Conservation (phyloP, 176 grass and related monocot species). For the Avena insularis region DNA sequence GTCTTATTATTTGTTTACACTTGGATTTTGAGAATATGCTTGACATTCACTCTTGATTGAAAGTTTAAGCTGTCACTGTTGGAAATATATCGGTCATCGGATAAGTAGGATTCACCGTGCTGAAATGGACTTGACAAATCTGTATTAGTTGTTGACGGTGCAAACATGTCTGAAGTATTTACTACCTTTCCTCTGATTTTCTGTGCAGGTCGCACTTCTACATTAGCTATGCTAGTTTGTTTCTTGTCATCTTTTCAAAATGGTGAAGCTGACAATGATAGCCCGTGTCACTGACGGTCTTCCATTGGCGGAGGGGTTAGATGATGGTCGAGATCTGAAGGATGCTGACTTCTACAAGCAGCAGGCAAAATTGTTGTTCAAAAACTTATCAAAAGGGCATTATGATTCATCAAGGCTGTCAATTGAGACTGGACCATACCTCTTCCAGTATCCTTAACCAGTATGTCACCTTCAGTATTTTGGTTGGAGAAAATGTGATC, state of each 20-base stretch:
- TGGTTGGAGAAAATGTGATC: neutral
- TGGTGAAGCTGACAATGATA: constrained; percentile 98
- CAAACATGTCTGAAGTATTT: constrained; percentile 21
- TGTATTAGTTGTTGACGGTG: neutral
- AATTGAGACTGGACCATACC: constrained; percentile 84
- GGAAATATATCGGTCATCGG: neutral
- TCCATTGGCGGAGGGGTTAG: constrained; percentile 83
- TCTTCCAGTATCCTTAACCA: constrained; percentile 75
- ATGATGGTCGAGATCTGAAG: constrained; percentile 79
- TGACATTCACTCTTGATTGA: neutral
- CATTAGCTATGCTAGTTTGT: constrained; percentile 35
- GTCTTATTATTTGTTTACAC: neutral
- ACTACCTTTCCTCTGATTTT: constrained; percentile 11
- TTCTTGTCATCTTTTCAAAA: constrained; percentile 35
- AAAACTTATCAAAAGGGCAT: constrained; percentile 83
- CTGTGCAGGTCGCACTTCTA: constrained; percentile 43
- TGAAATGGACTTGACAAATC: neutral
- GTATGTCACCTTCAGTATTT: neutral
- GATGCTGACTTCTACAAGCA: constrained; percentile 92
- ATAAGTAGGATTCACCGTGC: neutral
- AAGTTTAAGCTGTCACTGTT: neutral
- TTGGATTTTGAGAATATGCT: neutral
- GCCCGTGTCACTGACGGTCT: constrained; percentile 87
- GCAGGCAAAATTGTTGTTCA: constrained; percentile 87
- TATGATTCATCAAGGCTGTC: constrained; percentile 87